Conservation (phyloP, 2,329 filamentous ascomycete genomes). For the Lecanosticta acicola region DNA sequence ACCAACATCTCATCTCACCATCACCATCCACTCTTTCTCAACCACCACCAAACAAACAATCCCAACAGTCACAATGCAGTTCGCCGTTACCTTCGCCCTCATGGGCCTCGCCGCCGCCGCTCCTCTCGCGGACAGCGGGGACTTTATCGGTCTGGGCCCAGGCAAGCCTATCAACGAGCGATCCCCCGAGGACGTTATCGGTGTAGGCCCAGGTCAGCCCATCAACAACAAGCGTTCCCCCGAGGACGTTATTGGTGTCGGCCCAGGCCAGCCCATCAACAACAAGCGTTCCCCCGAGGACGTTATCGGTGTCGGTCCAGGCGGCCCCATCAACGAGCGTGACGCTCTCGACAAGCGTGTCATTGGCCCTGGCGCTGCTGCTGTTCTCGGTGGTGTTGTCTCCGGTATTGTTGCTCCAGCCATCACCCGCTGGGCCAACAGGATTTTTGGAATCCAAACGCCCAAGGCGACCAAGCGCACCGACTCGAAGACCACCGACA, state of each 20-base stretch:
- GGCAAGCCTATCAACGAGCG: background rate
- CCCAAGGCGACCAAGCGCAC: background rate
- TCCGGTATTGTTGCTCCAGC: conserved; percentile 1
- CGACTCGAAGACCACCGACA: background rate
- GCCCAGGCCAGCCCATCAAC: too few species aligned
- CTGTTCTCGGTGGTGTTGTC: conserved; percentile 3
- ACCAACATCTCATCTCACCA: background rate
- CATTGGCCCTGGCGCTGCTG: conserved; percentile 1
- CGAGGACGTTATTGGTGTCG: too few species aligned
- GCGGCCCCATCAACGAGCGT: background rate
- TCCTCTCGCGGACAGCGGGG: background rate
- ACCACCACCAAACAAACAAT: background rate
- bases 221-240: too few species aligned
- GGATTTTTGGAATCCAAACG: background rate
- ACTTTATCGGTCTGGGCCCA: too few species aligned
- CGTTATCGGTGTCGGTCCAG: too few species aligned
- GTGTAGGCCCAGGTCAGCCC: too few species aligned
- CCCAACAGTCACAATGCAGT: background rate
- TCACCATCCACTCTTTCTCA: background rate
- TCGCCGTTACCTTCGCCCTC: background rate
- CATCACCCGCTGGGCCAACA: conserved; percentile 1
- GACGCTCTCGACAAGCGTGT: background rate
- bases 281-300: too few species aligned
- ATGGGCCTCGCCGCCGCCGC: conserved; percentile 1
- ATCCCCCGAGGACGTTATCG: too few species aligned